These are phyloP conservation scores for Geotrichum histeridarum DNA, from an alignment of 1,139 yeast species.

Conservation along the genomic window DNA sequence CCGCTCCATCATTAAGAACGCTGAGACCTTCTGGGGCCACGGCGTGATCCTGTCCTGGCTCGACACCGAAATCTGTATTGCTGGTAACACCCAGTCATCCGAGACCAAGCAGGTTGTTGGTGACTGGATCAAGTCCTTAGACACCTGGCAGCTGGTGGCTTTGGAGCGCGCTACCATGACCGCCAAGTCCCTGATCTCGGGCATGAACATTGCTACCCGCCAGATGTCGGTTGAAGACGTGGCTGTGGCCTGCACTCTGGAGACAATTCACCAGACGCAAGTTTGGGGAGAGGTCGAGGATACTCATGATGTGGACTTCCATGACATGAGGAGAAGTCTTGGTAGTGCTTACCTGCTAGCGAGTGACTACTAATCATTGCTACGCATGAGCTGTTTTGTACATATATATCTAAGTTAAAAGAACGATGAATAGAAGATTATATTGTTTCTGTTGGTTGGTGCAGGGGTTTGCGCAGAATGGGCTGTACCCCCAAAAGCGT, in stretches of 20 bases:
- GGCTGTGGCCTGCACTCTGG: conserved; percentile 73
- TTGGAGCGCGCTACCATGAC: conserved; percentile 82
- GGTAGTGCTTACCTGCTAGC: conserved; percentile 74
- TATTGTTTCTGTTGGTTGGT: not conserved
- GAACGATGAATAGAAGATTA: no score
- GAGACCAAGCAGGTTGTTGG: conserved; percentile 59
- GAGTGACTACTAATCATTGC: conserved; percentile 20
- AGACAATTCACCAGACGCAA: conserved; percentile 75
- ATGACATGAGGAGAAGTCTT: conserved; percentile 75
- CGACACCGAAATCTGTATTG: conserved; percentile 80
- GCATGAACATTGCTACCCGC: conserved; percentile 37
- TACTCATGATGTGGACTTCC: conserved; percentile 93
- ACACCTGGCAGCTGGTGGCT: conserved; percentile 75
- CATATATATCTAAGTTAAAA: no score
- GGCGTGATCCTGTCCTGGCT: conserved; percentile 49
- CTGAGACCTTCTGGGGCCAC: conserved; percentile 55
- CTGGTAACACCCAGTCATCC: conserved; percentile 68
- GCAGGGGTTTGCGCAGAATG: no score
- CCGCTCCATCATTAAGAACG: conserved; percentile 64
- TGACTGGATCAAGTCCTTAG: conserved; percentile 59
- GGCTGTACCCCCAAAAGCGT: no score
- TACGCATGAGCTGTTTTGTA: not conserved
- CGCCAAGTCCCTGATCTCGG: conserved; percentile 83
- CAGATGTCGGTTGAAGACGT: conserved; percentile 58
- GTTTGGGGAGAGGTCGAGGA: conserved; percentile 99